Base-by-base conservation (phyloP, 805 yeast species). In the Kurtzmaniella cleridarum region DNA sequence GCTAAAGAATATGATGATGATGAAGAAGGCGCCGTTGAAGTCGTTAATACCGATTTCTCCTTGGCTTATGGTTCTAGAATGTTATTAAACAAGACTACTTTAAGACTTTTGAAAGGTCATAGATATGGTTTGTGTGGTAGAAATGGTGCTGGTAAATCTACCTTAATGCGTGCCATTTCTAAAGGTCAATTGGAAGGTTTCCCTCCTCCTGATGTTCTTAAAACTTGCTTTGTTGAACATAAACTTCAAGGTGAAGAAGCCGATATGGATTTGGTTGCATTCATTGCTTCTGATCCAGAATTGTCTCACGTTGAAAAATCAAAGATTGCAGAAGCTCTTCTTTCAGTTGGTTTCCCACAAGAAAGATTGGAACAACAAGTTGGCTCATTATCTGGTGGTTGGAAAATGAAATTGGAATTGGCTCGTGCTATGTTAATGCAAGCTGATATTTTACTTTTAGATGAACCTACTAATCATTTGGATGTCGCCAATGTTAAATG, bases 351-450 rank as follows among this genome's bases (percentile, higher is more conserved):
- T 2, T 91, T 91, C 63, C 82, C 93, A 49, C 93, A 84, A 41
- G 91, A 82, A 57, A 81, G 96, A 70, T 78, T 95, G 60, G 76
- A 77, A 24, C 97, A 90, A 67, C 77, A 86, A 34, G 96, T 93
- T 41, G 96, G 96, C 30, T 86, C 97, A 2, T 71, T 91, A 43
- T 87, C 96, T 32, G 98, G 98, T 65, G 98, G 98, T 64, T 91
- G 98, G 98, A 93, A 93, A 69, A 91, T 91, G 98, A 91, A 91
- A 69, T 76, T 91, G 51, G 98, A 90, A 67, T 74, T 91, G 55
- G 98, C 98, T n/a, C 83, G 97, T 70, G 98, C 98, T 28, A 90
- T 91, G 96, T 73, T 91, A 51, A 86, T 89, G 88, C 88, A 82
- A 64, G 98, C 98, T 27, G 98, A 91, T 66, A 90, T 91, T 40